Evolutionary conservation across 2,329 filamentous ascomycete species (phyloP).

Genomic region (Aspergillus candidus): DNA sequence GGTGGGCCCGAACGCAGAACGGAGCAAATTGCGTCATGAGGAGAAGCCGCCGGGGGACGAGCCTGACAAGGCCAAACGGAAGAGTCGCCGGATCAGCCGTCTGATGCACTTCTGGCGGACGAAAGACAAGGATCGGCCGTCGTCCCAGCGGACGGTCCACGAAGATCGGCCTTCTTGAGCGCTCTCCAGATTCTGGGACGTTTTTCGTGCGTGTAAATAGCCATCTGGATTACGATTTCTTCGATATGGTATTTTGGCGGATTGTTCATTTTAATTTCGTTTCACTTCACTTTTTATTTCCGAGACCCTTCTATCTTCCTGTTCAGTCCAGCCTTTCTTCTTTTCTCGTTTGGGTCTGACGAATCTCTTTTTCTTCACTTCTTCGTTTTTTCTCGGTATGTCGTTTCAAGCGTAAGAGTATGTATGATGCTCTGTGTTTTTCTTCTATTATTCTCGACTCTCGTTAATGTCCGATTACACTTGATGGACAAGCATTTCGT

Average conservation of each 20-base stretch:
- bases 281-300: slow-evolving; percentile 3
- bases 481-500: slow-evolving; percentile 18
- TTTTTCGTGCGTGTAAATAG: slow-evolving; percentile 11
- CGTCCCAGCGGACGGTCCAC: slow-evolving; percentile 13
- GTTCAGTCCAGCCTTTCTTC: slow-evolving; percentile 12
- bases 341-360: slow-evolving; percentile 23
- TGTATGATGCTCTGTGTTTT: slow-evolving; percentile 19
- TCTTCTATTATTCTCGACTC: slow-evolving; percentile 25
- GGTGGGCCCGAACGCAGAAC: slow-evolving; percentile 38
- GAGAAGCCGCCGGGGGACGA: slow-evolving; percentile 38
- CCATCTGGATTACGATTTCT: slow-evolving; percentile 15
- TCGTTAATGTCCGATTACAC: slow-evolving; percentile 29
- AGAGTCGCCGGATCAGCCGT: slow-evolving; percentile 41
- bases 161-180: slow-evolving; percentile 20
- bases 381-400: slow-evolving; percentile 17
- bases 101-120: slow-evolving; percentile 46
- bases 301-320: slow-evolving; percentile 7
- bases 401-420: slow-evolving; percentile 26
- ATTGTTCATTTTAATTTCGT: slow-evolving; percentile 7
- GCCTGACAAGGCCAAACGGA: slow-evolving; percentile 39
- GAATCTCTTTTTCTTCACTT: slow-evolving; percentile 23
- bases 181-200: slow-evolving; percentile 12
- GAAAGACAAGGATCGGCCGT: slow-evolving; percentile 39
- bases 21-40: slow-evolving; percentile 41
- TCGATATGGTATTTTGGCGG: slow-evolving; percentile 17